Evolutionary conservation across 106 monocot species (phyloP), one percentile per base, ranked within the genome.

Genomic region (Dendrobium huoshanense): DNA sequence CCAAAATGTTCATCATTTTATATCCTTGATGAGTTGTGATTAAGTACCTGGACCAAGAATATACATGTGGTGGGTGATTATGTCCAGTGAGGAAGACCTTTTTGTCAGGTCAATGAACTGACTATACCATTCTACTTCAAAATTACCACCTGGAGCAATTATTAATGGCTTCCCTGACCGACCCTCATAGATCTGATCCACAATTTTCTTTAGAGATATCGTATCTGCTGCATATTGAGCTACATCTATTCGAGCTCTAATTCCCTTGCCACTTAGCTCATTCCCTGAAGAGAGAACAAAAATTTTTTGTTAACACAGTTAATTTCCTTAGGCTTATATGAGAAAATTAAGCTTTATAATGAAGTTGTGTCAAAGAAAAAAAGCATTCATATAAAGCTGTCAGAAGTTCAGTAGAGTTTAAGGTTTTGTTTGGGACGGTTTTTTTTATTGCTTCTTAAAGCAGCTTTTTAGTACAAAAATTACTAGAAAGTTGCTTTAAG

Each of bases 21-120:
- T 9, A 16, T 55, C 9, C 48, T 7, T 75, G 24, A 4, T 17
- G 29, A 55, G 51, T 29, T 29, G 27, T 51, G 11, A 54, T 33
- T n/a, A 61, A 17, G 70, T 88, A 94, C 98, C 97, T 86, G 92
- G 87, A 48, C 97, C 97, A 16, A 94, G 89, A 73, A 92, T 98
- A 77, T 98, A 98, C 31, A 98, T 98, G 77, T 98, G 97, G 81
- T 98, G 97, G 55, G 92, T 98, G 80, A 98, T 83, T 16, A 84
- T 92, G 86, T 98, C 91, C 77, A 98, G 27, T 7, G 77, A 85
- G 79, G 81, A 80, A 3, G 97, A 88, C 40, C 16, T 9, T 80
- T 91, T 94, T 31, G 89, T 89, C 78, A 80, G 91, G 6, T 80
- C 61, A 43, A 98, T 59, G 29, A 94, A 37, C 42, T 95, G 82